Base-by-base conservation (phyloP, 1,284 basidiomycete genomes). In the Leccinum subspadiceum region DNA sequence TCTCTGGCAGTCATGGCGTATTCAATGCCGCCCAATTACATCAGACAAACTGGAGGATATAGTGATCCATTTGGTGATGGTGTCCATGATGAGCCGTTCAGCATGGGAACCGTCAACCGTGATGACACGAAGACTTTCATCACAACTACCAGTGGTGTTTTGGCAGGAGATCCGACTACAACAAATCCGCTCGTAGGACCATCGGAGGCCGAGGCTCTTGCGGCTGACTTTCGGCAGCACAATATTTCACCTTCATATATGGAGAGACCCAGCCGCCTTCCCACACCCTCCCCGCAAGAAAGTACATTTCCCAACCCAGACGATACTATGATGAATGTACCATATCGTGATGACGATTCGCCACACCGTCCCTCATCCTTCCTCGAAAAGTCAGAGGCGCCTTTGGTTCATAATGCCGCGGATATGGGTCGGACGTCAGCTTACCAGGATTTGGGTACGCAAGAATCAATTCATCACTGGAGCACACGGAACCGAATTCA, bases 361-460 rank as follows among this genome's bases (percentile, higher is more conserved):
- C 53, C 56, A 39, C 60, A 49, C 29, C 73, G 59, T 37, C 54
- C 59, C 46, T 52, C 66, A 20, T 66, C 65, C 46, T 53, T 62
- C 44, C 67, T 76, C 37, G 80, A 77, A 48, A 71, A 76, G n/a
- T 66, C 72, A 51, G 73, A 79, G 26, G 22, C 69, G 7, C 74
- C 79, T 8, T 71, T 87, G 33, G 76, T 84, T 49, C 71, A 73
- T 22, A 80, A 81, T 64, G 80, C 79, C 35, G 76, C 79, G 46
- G 76, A 70, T 53, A 75, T 76, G 59, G 77, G 74, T 33, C 73
- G 66, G 56, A 71, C 74, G 29, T 66, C 68, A 12, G 73, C 69
- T 44, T 85, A 81, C 65, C 76, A 84, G 62, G 81, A 86, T 66
- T 68, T 89, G 57, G 86, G 87, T 87, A 66, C 51, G 79, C 64